A percentile compares a stretch with the other conserved stretches of the same genome.
Conservation (phyloP, 352 stramenopile species). For the Pythium biforme region DNA sequence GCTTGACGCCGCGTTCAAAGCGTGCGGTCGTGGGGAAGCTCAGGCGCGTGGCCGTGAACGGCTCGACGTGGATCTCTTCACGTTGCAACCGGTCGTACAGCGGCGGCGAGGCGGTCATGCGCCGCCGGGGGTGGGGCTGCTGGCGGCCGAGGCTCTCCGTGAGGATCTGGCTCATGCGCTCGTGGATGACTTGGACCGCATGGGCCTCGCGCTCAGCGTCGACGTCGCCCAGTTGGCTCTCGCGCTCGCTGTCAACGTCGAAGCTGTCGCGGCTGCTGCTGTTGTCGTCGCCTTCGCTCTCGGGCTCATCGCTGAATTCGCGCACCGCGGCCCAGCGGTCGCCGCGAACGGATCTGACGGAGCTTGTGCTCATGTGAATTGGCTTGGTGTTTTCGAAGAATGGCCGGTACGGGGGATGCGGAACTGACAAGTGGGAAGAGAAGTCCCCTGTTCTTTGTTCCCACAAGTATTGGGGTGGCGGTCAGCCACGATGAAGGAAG, state of each 20-base stretch:
- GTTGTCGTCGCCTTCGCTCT: not conserved
- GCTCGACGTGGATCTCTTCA: constrained; percentile 3
- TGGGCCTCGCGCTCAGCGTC: constrained; percentile 4
- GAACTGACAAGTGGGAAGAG: not conserved
- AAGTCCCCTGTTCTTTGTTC: not conserved
- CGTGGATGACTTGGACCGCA: not conserved
- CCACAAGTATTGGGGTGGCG: not conserved
- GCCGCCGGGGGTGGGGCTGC: not conserved
- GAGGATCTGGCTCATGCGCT: constrained; percentile 1
- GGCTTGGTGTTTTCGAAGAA: too few relatives aligned
- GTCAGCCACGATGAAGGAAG: not conserved
- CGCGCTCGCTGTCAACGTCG: constrained; percentile 5
- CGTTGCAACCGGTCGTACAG: not conserved
- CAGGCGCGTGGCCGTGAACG: not conserved
- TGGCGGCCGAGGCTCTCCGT: not conserved
- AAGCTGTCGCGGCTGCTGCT: constrained; percentile 4
- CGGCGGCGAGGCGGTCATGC: not conserved
- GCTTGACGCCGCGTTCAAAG: constrained; percentile 4
- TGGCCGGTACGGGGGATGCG: not conserved
- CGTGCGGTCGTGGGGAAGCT: not conserved
- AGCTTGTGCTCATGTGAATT: not conserved
- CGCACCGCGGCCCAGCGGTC: not conserved
- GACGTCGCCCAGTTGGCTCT: not conserved
- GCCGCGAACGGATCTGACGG: not conserved
- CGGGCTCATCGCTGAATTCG: not conserved